Base-by-base conservation (phyloP, 2,329 filamentous ascomycete species). In the Colletotrichum orbiculare region DNA sequence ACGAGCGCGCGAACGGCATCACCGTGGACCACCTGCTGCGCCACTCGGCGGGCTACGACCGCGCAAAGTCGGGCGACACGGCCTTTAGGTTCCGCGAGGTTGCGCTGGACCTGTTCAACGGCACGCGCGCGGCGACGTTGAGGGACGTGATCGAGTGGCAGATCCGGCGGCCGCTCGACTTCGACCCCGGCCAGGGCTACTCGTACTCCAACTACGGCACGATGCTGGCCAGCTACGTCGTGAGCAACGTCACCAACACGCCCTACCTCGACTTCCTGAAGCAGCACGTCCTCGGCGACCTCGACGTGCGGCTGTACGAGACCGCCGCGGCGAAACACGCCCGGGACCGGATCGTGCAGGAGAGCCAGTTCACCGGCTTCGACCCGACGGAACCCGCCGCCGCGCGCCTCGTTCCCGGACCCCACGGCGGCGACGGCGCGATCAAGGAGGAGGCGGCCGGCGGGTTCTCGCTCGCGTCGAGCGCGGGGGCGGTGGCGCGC, bases 111-210 rank as follows among this genome's bases (percentile, higher is more conserved):
- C 12, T 67, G 3, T 46, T 42, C 39, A 48, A 64, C 35, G 57
- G 58, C 11, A 55, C 47, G 10, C 62, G 46, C 12, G 47, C 69
- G 6, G 66, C 66, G 3, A 65, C 54, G 13, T 60, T 69, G 9
- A 41, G 45, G n/a, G 67, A 69, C 13, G 38, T 70, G n/a, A 69
- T 69, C 11, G 66, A 70, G 38, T 69, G 61, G 43, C 68, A 65
- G 46, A 13, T 66, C 15, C 37, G 12, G 11, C 34, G 48, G 34
- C 55, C 66, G 3, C 63, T 69, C 17, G 67, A 67, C 49, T 68
- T 56, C 42, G 49, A 39, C 10, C 66, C 66, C 0, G 57, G 58
- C 1, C 12, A 45, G 6, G 15, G 50, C 3, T 38, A 37, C 11
- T 25, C 37, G n/a, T 68, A 68, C 58, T 67, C 66, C 8, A 69